Conservation (phyloP, 768 basidiomycete species). For the Naganishia randhawae region DNA sequence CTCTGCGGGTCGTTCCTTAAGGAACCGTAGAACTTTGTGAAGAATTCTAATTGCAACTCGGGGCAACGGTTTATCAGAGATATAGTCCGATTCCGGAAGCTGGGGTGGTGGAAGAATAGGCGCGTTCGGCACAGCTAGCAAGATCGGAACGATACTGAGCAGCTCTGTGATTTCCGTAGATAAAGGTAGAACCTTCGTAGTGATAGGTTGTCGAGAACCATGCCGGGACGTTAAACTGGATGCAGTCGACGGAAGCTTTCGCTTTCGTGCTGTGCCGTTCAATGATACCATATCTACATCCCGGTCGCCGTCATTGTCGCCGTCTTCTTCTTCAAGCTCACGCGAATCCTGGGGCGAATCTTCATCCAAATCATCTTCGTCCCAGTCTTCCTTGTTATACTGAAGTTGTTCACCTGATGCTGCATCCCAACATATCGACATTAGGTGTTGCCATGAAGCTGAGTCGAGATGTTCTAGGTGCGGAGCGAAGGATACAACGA, state of each 20-base stretch:
- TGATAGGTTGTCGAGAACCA: neutral
- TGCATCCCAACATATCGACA: conserved; percentile 71
- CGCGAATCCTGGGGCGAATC: conserved; percentile 9
- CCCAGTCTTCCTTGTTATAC: conserved; percentile 49
- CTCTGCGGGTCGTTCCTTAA: conserved; percentile 65
- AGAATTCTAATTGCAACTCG: conserved; percentile 55
- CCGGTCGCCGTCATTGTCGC: conserved; percentile 38
- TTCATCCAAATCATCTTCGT: conserved; percentile 44
- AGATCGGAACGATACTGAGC: conserved; percentile 54
- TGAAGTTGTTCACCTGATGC: conserved; percentile 58
- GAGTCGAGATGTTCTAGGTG: conserved; percentile 74
- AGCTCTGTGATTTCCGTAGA: conserved; percentile 67
- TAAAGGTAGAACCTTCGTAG: conserved; percentile 11
- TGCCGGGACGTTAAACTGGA: neutral
- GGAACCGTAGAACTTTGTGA: conserved; percentile 60
- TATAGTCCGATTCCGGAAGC: conserved; percentile 5
- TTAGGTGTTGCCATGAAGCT: conserved; percentile 64
- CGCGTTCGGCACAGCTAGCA: conserved; percentile 59
- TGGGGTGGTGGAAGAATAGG: conserved; percentile 58
- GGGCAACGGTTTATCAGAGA: conserved; percentile 14
- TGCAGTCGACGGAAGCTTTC: conserved; percentile 34
- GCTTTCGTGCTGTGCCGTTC: conserved; percentile 10
- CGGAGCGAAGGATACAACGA: conserved; percentile 63
- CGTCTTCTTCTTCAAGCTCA: conserved; percentile 37
- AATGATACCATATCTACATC: conserved; percentile 30